Conservation (phyloP, 2,329 filamentous ascomycete genomes). For the Fusarium illudens region DNA sequence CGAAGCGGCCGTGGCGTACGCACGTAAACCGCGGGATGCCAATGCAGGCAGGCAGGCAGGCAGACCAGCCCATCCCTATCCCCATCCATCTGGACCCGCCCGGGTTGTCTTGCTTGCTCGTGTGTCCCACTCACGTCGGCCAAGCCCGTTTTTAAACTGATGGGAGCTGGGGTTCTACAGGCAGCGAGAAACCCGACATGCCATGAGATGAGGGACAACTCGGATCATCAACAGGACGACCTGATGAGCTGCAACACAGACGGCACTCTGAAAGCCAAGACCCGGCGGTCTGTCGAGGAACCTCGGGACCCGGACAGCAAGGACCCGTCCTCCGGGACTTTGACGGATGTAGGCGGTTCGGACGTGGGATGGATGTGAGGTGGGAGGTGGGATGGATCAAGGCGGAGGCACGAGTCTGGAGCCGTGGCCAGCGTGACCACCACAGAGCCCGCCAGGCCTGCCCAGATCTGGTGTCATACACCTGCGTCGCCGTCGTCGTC, state of each 20-base stretch:
- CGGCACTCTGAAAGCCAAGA: slow-evolving; percentile 4
- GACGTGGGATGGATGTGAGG: slow-evolving; percentile 13
- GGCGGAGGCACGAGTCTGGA: slow-evolving; percentile 31
- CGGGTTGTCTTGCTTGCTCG: slow-evolving; percentile 10
- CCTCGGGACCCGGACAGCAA: slow-evolving; percentile 22
- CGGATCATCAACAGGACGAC: not conserved
- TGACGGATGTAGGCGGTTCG: slow-evolving; percentile 15
- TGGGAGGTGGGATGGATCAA: slow-evolving; percentile 15
- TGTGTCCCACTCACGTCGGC: slow-evolving; percentile 12
- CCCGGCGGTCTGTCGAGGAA: slow-evolving; percentile 31
- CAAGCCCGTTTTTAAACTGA: slow-evolving; percentile 14
- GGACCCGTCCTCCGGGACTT: slow-evolving; percentile 22
- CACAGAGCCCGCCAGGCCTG: slow-evolving; percentile 32
- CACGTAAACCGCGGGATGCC: slow-evolving; percentile 11
- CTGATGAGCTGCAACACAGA: not conserved
- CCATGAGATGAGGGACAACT: not conserved
- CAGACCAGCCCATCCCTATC: not conserved
- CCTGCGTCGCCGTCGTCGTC: slow-evolving; percentile 25
- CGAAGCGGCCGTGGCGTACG: slow-evolving; percentile 27
- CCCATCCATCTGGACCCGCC: slow-evolving; percentile 7
- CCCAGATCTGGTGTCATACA: slow-evolving; percentile 15
- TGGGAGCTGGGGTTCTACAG: not conserved
- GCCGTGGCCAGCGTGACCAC: slow-evolving; percentile 22
- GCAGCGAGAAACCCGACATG: not conserved
- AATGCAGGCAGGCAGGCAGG: too few species aligned